These are phyloP conservation scores for Dimocarpus longan DNA, from an alignment of 345 rosid species.

Conservation along the genomic window DNA sequence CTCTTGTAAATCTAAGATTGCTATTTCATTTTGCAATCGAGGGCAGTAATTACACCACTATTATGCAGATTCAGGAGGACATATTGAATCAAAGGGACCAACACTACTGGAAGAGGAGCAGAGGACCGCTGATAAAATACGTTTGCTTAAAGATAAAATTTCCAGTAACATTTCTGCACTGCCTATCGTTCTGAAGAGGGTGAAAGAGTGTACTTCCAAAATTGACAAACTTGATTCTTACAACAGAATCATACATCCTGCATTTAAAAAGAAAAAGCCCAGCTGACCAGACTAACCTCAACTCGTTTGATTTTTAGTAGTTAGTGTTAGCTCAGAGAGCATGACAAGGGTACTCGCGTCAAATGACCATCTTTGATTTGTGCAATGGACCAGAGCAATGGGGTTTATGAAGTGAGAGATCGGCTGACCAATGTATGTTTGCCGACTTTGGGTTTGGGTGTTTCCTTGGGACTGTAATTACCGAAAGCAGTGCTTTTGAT, in stretches of 20 bases:
- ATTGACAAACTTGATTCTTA: slow-evolving; percentile 52
- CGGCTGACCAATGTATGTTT: neutral
- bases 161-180: slow-evolving; percentile 44
- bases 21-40: neutral
- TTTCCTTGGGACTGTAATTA: slow-evolving; percentile 11
- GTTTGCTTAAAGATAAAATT: slow-evolving; percentile 48
- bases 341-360: neutral
- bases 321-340: slow-evolving; percentile 6
- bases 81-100: slow-evolving; percentile 25
- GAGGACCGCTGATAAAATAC: slow-evolving; percentile 40
- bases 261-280: slow-evolving; percentile 40
- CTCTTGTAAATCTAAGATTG: neutral
- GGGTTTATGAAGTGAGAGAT: neutral
- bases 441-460: neutral
- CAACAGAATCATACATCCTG: slow-evolving; percentile 53
- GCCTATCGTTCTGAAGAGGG: slow-evolving; percentile 55
- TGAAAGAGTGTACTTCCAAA: slow-evolving; percentile 56
- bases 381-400: slow-evolving; percentile 7
- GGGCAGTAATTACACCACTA: neutral
- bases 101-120: slow-evolving; percentile 30
- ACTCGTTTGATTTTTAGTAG: neutral
- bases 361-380: slow-evolving; percentile 4
- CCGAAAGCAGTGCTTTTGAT: slow-evolving; percentile 15
- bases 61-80: slow-evolving; percentile 24
- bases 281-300: slow-evolving; percentile 22